These are phyloP conservation scores for Coleophoma crateriformis DNA, from an alignment of 2,329 filamentous ascomycete species.

Conservation along the genomic window DNA sequence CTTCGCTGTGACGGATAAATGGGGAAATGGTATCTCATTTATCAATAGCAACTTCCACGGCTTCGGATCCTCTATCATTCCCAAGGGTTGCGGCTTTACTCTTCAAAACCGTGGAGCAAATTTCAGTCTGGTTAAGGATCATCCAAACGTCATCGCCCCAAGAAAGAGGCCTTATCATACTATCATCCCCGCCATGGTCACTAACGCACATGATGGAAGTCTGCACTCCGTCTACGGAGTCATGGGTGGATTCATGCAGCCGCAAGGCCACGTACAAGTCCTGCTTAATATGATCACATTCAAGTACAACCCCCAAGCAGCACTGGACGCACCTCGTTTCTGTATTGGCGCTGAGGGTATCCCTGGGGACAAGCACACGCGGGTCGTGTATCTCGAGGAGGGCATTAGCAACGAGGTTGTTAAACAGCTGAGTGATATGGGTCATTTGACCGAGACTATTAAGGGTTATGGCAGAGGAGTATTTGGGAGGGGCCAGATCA, in stretches of 20 bases:
- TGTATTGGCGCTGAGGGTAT: conserved; percentile 71
- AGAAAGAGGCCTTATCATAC: conserved; percentile 93
- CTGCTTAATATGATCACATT: conserved; percentile 85
- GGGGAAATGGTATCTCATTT: conserved; percentile 89
- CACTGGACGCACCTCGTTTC: conserved; percentile 85
- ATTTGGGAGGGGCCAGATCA: conserved; percentile 86
- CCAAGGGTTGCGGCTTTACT: conserved; percentile 81
- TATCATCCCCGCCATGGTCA: conserved; percentile 90
- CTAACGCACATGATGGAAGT: conserved; percentile 65
- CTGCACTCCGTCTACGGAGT: conserved; percentile 88
- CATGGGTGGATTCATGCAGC: conserved; percentile 99
- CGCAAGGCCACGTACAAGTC: conserved; percentile 92
- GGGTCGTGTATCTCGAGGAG: conserved; percentile 74
- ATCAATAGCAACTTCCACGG: conserved; percentile 94
- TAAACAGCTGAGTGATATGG: conserved; percentile 60
- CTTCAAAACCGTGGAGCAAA: conserved; percentile 90
- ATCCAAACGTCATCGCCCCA: conserved; percentile 77
- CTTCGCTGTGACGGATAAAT: conserved; percentile 74
- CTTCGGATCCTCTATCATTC: conserved; percentile 84
- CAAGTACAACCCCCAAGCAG: conserved; percentile 75
- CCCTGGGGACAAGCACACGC: conserved; percentile 51
- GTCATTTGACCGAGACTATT: conserved; percentile 68
- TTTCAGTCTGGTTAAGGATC: conserved; percentile 65
- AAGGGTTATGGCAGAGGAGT: conserved; percentile 57
- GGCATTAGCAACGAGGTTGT: conserved; percentile 67